Base-by-base conservation (phyloP, 2,329 filamentous ascomycete genomes). In the Mycosphaerella sp. region DNA sequence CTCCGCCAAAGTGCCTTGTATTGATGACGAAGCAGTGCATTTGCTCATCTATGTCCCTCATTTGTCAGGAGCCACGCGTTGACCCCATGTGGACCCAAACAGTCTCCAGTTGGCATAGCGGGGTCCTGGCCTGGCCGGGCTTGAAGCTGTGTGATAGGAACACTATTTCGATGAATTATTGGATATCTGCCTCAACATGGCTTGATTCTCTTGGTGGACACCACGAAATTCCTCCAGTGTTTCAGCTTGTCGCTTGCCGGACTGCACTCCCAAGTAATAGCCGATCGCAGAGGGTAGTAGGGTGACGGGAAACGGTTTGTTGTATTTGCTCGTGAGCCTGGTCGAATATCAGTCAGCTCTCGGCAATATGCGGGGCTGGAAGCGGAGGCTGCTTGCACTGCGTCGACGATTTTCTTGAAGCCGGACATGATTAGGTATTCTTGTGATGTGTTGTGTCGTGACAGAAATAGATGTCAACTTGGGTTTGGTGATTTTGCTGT, bases 271-370 rank as follows among this genome's bases (percentile, higher is more conserved):
- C 8, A 67, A 47, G 32, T 63, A 67, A 10, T 66, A 64, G 2
- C 64, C 66, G 38, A 67, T 67, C 1, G 66, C 64, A 7, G 66
- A 67, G 8, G 66, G 66, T 3, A 67, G 39, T 12, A 67, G 39
- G 0, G 66, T 67, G 9, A 67, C 66, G 0, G 66, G 66, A 40
- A 67, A 67, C 2, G 66, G 66, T 50, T 67, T 66, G 59, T 66
- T 67, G 56, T 62, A 67, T 56, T 67, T 67, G 7, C 62, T 65
- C 31, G 64, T 66, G 2, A 67, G 48, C 53, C 66, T 64, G 14
- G 41, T 32, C 7, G 12, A 5, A 29, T 29, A 31, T n/a, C 40
- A n/a, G 9, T 44, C 32, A 51, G 34, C 26, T 41, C 38, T 36
- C 40, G n/a, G 14, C 23, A 21, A 29, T 29, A 26, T 32, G 11